phyloP scores from a whole-genome alignment of 441 rosid species.

The Populus hybrid region DNA sequence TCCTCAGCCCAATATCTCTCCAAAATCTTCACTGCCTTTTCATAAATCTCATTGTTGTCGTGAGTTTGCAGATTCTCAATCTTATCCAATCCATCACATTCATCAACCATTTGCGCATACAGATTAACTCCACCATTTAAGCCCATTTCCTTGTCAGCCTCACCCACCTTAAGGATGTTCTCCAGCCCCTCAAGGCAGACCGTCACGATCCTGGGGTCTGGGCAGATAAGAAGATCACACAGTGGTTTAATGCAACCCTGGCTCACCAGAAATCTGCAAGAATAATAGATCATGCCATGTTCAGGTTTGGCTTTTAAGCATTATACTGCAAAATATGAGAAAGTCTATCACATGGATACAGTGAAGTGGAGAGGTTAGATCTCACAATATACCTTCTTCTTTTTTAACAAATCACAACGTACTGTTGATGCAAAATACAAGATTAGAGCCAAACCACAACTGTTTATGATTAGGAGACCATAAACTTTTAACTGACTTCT shows the following conservation, averaged over 20 bases:
- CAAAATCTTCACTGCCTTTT: constrained; percentile 69
- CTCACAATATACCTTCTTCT: neutral
- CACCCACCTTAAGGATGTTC: constrained; percentile 80
- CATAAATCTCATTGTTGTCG: constrained; percentile 65
- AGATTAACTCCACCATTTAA: constrained; percentile 44
- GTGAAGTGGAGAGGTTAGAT: neutral
- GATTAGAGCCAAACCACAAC: neutral
- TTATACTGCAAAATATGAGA: neutral
- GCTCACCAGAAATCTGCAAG: constrained; percentile 37
- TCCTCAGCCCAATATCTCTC: constrained; percentile 78
- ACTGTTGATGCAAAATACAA: neutral
- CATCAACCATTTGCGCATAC: constrained; percentile 69
- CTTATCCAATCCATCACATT: constrained; percentile 69
- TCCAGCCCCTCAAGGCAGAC: constrained; percentile 84
- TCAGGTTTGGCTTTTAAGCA: neutral
- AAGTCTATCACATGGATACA: neutral
- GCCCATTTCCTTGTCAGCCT: constrained; percentile 53
- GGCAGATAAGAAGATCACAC: constrained; percentile 75
- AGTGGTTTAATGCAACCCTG: constrained; percentile 80
- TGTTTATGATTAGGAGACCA: neutral
- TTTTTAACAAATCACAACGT: neutral
- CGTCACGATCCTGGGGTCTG: constrained; percentile 75
- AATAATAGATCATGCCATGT: constrained; percentile 7
- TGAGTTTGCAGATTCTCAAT: constrained; percentile 68
- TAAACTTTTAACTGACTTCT: neutral